Conservation (phyloP, 2,329 filamentous ascomycete species). For the Ustulina deusta region DNA sequence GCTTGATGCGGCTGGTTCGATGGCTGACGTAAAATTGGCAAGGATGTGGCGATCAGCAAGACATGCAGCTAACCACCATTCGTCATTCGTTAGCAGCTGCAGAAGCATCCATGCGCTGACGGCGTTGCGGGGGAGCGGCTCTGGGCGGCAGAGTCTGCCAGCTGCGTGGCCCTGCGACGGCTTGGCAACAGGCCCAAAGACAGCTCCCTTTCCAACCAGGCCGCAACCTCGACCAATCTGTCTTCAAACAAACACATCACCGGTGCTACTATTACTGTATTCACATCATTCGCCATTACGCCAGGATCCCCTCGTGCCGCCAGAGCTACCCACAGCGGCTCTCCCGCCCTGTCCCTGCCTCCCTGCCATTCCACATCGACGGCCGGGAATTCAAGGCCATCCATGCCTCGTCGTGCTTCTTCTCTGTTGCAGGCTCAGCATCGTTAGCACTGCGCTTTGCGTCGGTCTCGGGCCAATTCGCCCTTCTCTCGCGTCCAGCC, state of each 20-base stretch:
- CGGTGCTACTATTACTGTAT: too few species aligned
- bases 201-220: constrained; percentile 30
- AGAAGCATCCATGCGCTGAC: neutral
- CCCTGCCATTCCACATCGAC: constrained; percentile 10
- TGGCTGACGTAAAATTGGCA: too few species aligned
- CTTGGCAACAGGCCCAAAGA: constrained; percentile 20
- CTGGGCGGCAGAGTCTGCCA: constrained; percentile 16
- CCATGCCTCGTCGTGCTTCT: constrained; percentile 15
- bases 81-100: constrained; percentile 1
- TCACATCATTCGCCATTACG: constrained; percentile 24
- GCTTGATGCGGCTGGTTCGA: too few species aligned
- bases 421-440: constrained; percentile 11
- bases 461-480: constrained; percentile 6
- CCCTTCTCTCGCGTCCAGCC: neutral
- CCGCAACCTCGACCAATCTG: constrained; percentile 28
- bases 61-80: neutral
- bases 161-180: constrained; percentile 25
- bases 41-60: neutral
- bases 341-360: neutral
- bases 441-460: constrained; percentile 36
- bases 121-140: too few species aligned
- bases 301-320: constrained; percentile 18
- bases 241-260: constrained; percentile 19
- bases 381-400: neutral
- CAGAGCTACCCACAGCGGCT: constrained; percentile 14